Percentiles rank a stretch among this genome's conserved stretches.
Evolutionary conservation across 2,329 filamentous ascomycete genomes (phyloP).

Genomic region (Aspergillus awamori): DNA sequence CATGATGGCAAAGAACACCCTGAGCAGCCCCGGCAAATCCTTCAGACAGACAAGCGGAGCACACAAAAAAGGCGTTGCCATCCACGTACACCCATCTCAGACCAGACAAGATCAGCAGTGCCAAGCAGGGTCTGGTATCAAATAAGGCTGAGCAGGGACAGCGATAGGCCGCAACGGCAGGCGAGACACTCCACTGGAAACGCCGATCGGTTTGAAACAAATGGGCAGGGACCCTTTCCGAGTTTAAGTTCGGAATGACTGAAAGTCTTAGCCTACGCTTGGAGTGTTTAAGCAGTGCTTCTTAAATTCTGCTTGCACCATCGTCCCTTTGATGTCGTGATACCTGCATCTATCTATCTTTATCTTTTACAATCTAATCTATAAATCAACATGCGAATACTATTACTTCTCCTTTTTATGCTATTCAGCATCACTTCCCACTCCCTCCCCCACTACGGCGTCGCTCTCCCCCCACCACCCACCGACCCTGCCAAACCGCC

Average conservation of each 20-base stretch:
- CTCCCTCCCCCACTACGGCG: not conserved
- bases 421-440: not conserved
- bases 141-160: not conserved
- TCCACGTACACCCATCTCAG: not conserved
- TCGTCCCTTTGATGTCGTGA: not conserved
- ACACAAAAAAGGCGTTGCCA: too few relatives aligned
- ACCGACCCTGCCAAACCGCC: not conserved
- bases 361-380: not conserved
- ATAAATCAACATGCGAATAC: slow-evolving; percentile 1
- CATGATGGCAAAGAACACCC: too few relatives aligned
- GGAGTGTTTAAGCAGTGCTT: not conserved
- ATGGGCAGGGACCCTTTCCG: not conserved
- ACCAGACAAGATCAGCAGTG: not conserved
- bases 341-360: not conserved
- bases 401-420: not conserved
- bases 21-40: too few relatives aligned
- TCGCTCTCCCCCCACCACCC: not conserved
- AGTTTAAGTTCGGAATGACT: not conserved
- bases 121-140: not conserved
- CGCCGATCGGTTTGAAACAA: slow-evolving; percentile 1
- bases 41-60: too few relatives aligned
- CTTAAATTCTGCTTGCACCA: not conserved
- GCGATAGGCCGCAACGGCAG: not conserved
- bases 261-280: not conserved
- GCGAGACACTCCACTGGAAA: not conserved